Evolutionary conservation across 164 flowering plant species (phyloP).

Genomic region (Saururus chinensis): DNA sequence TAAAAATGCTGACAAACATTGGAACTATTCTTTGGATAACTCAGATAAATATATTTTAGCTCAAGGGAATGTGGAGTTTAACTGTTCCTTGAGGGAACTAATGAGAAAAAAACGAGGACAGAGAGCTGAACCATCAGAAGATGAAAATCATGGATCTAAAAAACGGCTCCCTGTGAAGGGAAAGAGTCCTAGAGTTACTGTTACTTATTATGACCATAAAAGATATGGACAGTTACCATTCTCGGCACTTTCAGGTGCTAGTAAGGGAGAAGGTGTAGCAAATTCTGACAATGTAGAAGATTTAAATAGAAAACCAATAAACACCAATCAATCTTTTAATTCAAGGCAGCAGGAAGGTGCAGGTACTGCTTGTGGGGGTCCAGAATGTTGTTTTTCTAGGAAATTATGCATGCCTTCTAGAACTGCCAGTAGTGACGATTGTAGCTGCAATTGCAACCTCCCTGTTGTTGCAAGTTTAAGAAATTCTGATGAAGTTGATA

Average conservation of each 20-base stretch:
- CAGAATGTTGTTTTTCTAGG: constrained; percentile 3
- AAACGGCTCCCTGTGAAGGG: constrained; percentile 8
- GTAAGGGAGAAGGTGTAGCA: constrained; percentile 2
- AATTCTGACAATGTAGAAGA: constrained; percentile 8
- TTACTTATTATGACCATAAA: background rate
- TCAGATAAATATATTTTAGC: constrained; percentile 7
- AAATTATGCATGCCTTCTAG: background rate
- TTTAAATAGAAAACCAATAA: background rate
- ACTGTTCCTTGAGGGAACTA: constrained; percentile 67
- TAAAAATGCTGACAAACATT: constrained; percentile 12
- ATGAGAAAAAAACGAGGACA: constrained; percentile 74
- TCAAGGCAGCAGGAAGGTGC: background rate
- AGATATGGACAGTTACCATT: constrained; percentile 8
- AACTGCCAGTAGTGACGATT: background rate
- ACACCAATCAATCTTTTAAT: background rate
- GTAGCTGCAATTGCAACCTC: background rate
- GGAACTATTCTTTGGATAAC: constrained; percentile 3
- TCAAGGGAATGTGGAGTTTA: constrained; percentile 19
- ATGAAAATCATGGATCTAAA: constrained; percentile 13
- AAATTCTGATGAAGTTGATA: background rate
- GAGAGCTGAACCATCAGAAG: constrained; percentile 30
- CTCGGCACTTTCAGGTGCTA: constrained; percentile 2
- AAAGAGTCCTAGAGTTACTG: constrained; percentile 1
- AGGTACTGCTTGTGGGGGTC: background rate
- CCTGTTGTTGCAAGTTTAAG: background rate